Percentiles rank a stretch among this genome's conserved stretches.
These are phyloP conservation scores for Oryza glaberrima DNA, from an alignment of 176 grass and related monocot species.

Conservation along the genomic window DNA sequence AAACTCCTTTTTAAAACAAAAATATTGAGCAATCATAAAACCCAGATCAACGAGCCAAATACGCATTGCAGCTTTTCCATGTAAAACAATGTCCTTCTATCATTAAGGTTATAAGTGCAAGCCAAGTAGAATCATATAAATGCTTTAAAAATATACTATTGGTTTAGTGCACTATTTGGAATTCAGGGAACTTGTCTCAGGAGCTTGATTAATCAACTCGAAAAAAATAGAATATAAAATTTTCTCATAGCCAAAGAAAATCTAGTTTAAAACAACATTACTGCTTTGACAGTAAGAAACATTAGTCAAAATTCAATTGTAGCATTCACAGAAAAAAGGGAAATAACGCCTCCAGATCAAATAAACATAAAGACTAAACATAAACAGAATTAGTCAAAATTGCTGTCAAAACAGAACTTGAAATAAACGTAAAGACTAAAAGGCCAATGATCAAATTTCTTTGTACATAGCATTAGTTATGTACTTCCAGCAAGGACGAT, in stretches of 20 bases:
- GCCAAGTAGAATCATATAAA: not conserved
- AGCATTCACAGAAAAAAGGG: not conserved
- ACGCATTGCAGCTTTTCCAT: not conserved
- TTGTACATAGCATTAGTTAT: constrained; percentile 5
- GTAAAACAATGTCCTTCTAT: not conserved
- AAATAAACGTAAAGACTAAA: not conserved
- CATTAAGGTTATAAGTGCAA: not conserved
- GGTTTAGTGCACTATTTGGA: not conserved
- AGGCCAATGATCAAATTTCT: not conserved
- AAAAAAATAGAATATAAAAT: not conserved
- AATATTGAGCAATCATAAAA: not conserved
- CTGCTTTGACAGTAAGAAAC: not conserved
- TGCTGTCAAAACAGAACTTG: not conserved
- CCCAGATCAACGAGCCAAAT: not conserved
- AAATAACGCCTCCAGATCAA: not conserved
- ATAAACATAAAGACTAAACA: not conserved
- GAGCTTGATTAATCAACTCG: not conserved
- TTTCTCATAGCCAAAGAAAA: not conserved
- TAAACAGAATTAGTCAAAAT: too few species aligned
- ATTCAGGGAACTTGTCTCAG: not conserved
- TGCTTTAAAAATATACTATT: not conserved
- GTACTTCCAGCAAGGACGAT: constrained; percentile 12
- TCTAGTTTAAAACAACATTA: constrained; percentile 2
- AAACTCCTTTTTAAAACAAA: not conserved
- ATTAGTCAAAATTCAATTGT: not conserved